Evolutionary conservation across 495 filamentous ascomycete species (phyloP).

Genomic region (Penicillium waksmanii): DNA sequence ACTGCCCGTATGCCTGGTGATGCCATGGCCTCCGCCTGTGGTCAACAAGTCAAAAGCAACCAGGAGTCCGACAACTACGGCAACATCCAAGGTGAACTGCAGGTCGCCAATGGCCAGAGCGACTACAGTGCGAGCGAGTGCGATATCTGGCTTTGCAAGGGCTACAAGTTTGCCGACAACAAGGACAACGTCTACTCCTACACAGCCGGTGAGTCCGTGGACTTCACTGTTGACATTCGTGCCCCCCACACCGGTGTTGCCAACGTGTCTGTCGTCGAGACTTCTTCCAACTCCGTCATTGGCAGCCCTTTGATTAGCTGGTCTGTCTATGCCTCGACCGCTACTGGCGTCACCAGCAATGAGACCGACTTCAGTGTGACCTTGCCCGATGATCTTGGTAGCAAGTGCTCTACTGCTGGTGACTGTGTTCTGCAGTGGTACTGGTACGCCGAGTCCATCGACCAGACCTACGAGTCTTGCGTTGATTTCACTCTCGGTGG

Average conservation of each 20-base stretch:
- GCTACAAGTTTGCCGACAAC: conserved; percentile 74
- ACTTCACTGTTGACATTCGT: conserved; percentile 60
- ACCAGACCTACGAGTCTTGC: conserved; percentile 76
- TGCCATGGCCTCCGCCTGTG: conserved; percentile 63
- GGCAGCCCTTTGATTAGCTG: conserved; percentile 58
- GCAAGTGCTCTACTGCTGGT: conserved; percentile 61
- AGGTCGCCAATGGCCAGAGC: conserved; percentile 55
- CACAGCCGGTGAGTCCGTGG: conserved; percentile 60
- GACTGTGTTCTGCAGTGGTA: conserved; percentile 71
- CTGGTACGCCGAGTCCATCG: conserved; percentile 67
- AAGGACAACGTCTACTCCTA: conserved; percentile 64
- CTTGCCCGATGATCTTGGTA: conserved; percentile 61
- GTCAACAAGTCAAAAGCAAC: conserved; percentile 62
- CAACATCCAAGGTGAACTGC: conserved; percentile 69
- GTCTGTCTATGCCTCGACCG: conserved; percentile 57
- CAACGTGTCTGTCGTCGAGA: conserved; percentile 72
- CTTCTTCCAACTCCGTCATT: conserved; percentile 61
- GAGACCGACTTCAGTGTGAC: conserved; percentile 68
- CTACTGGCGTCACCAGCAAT: conserved; percentile 52
- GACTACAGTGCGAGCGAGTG: conserved; percentile 63
- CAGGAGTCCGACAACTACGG: conserved; percentile 66
- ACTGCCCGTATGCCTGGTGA: conserved; percentile 61
- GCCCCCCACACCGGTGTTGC: conserved; percentile 68
- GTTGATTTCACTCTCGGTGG: conserved; percentile 65
- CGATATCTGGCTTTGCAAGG: conserved; percentile 72